Percentiles rank a stretch among this genome's conserved stretches.
These are phyloP conservation scores for Wallacemonas sp. DNA, from an alignment of 208 protist species.

Conservation along the genomic window DNA sequence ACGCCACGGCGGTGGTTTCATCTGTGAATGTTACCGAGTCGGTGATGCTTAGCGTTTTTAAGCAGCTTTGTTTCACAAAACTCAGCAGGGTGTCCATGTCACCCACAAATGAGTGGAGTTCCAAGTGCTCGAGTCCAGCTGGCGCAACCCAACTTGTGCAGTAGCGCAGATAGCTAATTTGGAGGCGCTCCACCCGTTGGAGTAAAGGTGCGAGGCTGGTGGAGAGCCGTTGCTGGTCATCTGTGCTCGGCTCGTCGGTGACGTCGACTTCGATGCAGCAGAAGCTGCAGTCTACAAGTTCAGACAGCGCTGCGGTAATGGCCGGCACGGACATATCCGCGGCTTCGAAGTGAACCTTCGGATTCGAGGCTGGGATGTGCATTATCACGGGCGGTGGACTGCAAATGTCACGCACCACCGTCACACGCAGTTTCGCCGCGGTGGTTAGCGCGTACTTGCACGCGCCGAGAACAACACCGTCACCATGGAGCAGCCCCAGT, in stretches of 20 bases:
- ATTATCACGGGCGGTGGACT: neutral
- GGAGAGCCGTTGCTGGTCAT: neutral
- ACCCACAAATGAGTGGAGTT: neutral
- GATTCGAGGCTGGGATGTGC: neutral
- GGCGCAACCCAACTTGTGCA: neutral
- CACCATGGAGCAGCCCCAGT: neutral
- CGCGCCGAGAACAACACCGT: neutral
- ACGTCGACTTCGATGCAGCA: slow-evolving; percentile 7
- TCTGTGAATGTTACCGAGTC: neutral
- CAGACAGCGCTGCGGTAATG: neutral
- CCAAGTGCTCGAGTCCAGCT: neutral
- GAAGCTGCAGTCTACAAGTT: neutral
- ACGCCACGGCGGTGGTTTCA: neutral
- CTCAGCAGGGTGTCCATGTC: neutral
- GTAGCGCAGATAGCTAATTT: neutral
- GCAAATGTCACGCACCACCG: neutral
- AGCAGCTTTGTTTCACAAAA: neutral
- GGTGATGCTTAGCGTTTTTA: neutral
- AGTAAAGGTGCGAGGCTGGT: neutral
- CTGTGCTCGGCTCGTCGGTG: neutral
- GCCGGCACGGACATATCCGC: neutral
- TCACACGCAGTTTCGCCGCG: neutral
- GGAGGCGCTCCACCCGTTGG: neutral
- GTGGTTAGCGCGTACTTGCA: neutral
- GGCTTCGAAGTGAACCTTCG: slow-evolving; percentile 1